Base-by-base conservation (phyloP, 768 basidiomycete genomes). In the Hypsizygus marmoreus region DNA sequence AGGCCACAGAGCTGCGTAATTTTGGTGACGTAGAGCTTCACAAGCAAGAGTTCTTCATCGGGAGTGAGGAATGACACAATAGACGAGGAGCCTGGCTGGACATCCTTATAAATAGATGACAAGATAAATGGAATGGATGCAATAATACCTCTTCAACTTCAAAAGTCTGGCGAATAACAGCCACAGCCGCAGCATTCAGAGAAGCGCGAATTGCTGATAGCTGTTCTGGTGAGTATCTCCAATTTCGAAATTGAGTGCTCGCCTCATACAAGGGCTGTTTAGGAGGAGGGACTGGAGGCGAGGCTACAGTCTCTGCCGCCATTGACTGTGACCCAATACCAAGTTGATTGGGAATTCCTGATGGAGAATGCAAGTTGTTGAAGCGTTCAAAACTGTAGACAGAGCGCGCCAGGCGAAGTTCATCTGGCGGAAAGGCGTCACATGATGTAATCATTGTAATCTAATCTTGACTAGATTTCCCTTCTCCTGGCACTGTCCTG, bases 11-110 rank as follows among this genome's bases (percentile, higher is more conserved):
- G 73, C 56, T 88, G 85, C 1, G 86, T 75, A n/a, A 94, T 82
- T 67, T 93, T 94, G 36, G 82, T 79, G 50, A 88, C 72, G 65
- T 98, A 99, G 48, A 93, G 81, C 56, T 89, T 89, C 17, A 98
- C 90, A 31, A 99, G 80, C 8, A 90, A 70, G 32, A 82, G 79
- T 63, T 99, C 97, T 66, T 99, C 97, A 22, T 84, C 74, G 2
- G 91, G 78, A 34, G 67, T 76, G 20, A 95, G 72, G 63, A 97
- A 97, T 2, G 79, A 80, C 2, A 90, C 79, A 42, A 76, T 75
- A 13, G 72, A 69, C 3, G 90, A 89, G 0, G 88, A 89, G 8
- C 88, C 88, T 66, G 77, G 83, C 86, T 82, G 62, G 50, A 58
- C 44, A 51, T 57, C 57, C 56, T 54, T 12, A 59, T 50, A 30